These are phyloP conservation scores for Amauroascus niger DNA, from an alignment of 2,329 filamentous ascomycete genomes.

Conservation along the genomic window DNA sequence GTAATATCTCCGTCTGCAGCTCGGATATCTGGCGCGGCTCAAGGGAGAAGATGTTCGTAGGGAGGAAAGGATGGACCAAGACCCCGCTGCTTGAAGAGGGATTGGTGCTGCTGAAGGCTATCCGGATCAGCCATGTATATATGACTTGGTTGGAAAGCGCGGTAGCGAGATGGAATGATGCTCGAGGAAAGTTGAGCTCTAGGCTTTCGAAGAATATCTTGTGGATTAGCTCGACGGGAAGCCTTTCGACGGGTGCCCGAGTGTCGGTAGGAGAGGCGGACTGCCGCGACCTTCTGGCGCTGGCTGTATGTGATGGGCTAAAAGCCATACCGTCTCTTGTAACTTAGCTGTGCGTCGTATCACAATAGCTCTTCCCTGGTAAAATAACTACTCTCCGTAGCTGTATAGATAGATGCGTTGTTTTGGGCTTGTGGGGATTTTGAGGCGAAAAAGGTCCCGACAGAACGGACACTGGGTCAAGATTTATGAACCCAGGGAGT, in stretches of 20 bases:
- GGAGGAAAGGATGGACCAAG: conserved; percentile 33
- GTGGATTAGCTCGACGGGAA: conserved; percentile 29
- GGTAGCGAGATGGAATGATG: conserved; percentile 35
- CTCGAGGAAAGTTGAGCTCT: conserved; percentile 40
- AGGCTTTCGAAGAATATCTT: conserved; percentile 43
- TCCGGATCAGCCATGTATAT: conserved; percentile 37
- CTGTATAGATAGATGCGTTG: no score
- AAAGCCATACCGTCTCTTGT: neutral
- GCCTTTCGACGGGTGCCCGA: conserved; percentile 15
- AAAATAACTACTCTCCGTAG: no score
- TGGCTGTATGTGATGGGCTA: neutral
- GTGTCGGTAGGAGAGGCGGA: neutral
- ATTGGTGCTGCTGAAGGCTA: conserved; percentile 36
- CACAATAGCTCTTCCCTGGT: no score
- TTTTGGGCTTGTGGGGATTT: neutral
- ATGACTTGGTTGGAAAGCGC: conserved; percentile 34
- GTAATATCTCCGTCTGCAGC: conserved; percentile 31
- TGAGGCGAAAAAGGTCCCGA: neutral
- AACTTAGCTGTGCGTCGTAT: neutral
- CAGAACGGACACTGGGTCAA: neutral
- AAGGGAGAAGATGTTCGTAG: conserved; percentile 29
- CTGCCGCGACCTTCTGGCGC: neutral
- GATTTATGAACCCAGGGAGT: neutral
- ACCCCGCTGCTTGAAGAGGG: conserved; percentile 25
- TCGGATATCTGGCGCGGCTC: conserved; percentile 22